These are phyloP conservation scores for Monascus purpureus DNA, from an alignment of 495 filamentous ascomycete genomes.

Conservation along the genomic window DNA sequence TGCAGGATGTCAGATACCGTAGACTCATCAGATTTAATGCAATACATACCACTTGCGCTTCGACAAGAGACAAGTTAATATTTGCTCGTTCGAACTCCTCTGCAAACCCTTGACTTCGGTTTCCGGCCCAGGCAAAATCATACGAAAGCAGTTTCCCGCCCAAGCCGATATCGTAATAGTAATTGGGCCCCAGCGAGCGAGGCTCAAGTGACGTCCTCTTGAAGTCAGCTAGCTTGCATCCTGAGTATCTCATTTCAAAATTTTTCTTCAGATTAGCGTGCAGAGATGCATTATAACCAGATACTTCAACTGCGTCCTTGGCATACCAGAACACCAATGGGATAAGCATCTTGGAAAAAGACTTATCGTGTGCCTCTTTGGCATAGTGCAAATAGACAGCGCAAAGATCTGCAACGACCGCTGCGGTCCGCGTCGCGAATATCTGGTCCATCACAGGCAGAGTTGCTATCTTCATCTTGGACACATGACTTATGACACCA, in stretches of 20 bases:
- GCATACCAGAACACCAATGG: conserved; percentile 63
- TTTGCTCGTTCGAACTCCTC: conserved; percentile 77
- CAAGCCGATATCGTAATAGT: conserved; percentile 67
- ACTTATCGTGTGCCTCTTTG: conserved; percentile 53
- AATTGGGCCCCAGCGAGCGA: conserved; percentile 51
- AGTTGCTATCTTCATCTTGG: conserved; percentile 39
- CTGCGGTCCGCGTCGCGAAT: conserved; percentile 56
- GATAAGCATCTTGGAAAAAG: conserved; percentile 53
- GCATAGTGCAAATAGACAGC: conserved; percentile 81
- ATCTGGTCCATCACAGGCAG: conserved; percentile 27
- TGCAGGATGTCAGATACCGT: conserved; percentile 23
- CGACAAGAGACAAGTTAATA: conserved; percentile 76
- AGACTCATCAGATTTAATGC: not conserved
- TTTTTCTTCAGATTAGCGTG: conserved; percentile 77
- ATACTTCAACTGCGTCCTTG: conserved; percentile 55
- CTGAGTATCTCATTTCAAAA: conserved; percentile 59
- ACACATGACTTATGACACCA: conserved; percentile 53
- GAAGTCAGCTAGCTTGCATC: conserved; percentile 57
- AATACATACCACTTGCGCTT: conserved; percentile 71
- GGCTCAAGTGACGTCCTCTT: conserved; percentile 54
- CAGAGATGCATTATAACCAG: conserved; percentile 70
- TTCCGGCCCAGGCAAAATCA: conserved; percentile 62
- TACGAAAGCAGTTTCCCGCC: conserved; percentile 61
- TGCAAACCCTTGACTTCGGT: conserved; percentile 52
- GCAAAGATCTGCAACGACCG: conserved; percentile 72